Evolutionary conservation across 2,329 filamentous ascomycete species (phyloP), one percentile per base, ranked within the genome.

Genomic region (Diplodia sapinea): DNA sequence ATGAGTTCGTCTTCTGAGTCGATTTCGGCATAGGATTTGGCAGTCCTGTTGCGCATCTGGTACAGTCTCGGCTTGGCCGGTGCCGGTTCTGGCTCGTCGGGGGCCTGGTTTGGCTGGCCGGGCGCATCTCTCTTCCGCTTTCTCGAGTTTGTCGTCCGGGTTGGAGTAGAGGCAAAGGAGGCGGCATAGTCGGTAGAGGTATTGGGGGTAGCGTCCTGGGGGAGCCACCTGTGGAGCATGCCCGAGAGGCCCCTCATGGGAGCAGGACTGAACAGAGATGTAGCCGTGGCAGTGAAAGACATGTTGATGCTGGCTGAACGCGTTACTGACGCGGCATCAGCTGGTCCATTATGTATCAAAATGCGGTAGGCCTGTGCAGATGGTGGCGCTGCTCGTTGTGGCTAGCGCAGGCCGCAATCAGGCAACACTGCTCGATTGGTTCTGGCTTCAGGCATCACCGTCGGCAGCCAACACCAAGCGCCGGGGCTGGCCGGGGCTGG

Each of bases 381-480:
- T 20, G 13, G 59, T 63, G 47, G 29, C 31, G 59, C 31, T 63
- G 29, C 59, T 38, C 12, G 7, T 38, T 17, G 3, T 15, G 7
- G 59, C 36, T 63, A 63, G 59, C 59, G 59, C 31, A 63, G 59
- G 59, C 59, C 47, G 59, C 59, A 63, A 31, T 38, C 59, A 63
- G 59, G 59, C 59, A 63, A 51, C 59, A 63, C 31, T n/a, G 59
- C 59, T 20, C n/a, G 9, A 26, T 6, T 17, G 2, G 59, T 47
- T 29, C 23, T 63, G 20, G 59, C n/a, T 17, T 26, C 20, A 63
- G 59, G 59, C 59, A 63, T 29, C 59, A 51, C 29, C 2, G 3
- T 31, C n/a, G 47, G 29, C 20, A 15, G 43, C 43, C 57, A n/a
- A n/a, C 40, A 15, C 17, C 2, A 26, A 29, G 33, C 33, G 20